Conservation (phyloP, 2,329 filamentous ascomycete species). For the Penicillium sp. region DNA sequence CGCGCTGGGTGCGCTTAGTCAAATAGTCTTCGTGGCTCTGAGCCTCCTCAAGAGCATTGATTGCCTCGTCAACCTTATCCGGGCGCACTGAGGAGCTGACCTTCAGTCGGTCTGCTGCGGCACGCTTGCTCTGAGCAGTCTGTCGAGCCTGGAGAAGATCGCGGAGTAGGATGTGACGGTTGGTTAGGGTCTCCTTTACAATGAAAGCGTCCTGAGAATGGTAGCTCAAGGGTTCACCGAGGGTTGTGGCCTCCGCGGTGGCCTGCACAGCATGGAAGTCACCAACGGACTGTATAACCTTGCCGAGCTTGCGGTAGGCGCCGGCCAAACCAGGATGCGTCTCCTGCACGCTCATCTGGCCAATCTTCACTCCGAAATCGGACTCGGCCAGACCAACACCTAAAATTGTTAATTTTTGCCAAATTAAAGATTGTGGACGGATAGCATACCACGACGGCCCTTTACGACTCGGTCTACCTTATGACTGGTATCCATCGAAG, state of each 20-base stretch:
- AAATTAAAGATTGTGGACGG: not conserved
- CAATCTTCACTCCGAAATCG: constrained; percentile 88
- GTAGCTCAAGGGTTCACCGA: constrained; percentile 91
- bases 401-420: constrained; percentile 38
- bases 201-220: constrained; percentile 96
- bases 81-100: constrained; percentile 80
- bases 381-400: constrained; percentile 89
- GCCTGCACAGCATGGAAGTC: constrained; percentile 96
- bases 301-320: constrained; percentile 92
- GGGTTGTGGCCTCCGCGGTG: constrained; percentile 90
- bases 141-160: constrained; percentile 92
- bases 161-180: constrained; percentile 92
- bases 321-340: constrained; percentile 82
- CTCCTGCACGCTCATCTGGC: constrained; percentile 84
- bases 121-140: constrained; percentile 75
- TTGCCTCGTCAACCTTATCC: constrained; percentile 98
- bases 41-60: constrained; percentile 84
- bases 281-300: constrained; percentile 87
- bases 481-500: constrained; percentile 94
- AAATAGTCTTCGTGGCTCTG: constrained; percentile 78
- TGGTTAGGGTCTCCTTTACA: constrained; percentile 96
- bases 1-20: constrained; percentile 79
- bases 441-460: constrained; percentile 72
- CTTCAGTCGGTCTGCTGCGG: constrained; percentile 85
- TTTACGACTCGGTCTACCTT: constrained; percentile 96